Conservation (phyloP, 169 alveolate species). For the Miamiensis avidus region DNA sequence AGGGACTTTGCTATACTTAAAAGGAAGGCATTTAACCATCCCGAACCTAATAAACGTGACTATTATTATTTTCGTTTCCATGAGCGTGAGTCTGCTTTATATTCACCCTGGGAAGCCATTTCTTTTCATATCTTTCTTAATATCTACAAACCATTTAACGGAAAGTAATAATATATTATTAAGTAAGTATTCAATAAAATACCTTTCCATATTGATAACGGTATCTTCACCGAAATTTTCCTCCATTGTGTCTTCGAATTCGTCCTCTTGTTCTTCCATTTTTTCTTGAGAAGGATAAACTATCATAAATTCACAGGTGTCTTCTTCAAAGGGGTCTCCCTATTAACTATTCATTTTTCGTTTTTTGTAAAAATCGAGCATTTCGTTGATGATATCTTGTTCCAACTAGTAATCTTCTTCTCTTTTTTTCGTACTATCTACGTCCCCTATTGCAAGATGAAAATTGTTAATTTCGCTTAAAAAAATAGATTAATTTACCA, state of each 20-base stretch:
- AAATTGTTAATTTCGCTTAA: too few species aligned
- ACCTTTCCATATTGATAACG: not conserved
- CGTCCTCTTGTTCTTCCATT: not conserved
- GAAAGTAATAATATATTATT: too few species aligned
- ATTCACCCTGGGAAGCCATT: not conserved
- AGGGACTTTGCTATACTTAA: not conserved
- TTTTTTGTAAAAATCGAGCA: slow-evolving; percentile 11
- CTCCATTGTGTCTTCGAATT: not conserved
- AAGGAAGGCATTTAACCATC: not conserved
- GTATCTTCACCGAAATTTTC: slow-evolving; percentile 16
- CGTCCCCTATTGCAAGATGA: not conserved
- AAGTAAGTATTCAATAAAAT: too few species aligned
- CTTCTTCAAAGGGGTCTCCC: slow-evolving; percentile 23
- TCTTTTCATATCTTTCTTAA: not conserved
- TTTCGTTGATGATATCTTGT: slow-evolving; percentile 8
- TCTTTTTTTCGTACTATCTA: slow-evolving; percentile 4
- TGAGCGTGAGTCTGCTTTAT: too few species aligned
- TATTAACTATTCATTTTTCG: slow-evolving; percentile 12
- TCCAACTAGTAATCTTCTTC: slow-evolving; percentile 1
- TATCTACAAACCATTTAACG: not conserved
- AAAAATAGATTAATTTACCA: not conserved
- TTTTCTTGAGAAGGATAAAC: slow-evolving; percentile 2
- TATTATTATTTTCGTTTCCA: not conserved
- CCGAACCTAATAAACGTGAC: not conserved
- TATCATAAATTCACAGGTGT: slow-evolving; percentile 19